Evolutionary conservation across 352 stramenopile genomes (phyloP), one percentile per base, ranked within the genome.

Genomic region (Elongisporangium anandrum): DNA sequence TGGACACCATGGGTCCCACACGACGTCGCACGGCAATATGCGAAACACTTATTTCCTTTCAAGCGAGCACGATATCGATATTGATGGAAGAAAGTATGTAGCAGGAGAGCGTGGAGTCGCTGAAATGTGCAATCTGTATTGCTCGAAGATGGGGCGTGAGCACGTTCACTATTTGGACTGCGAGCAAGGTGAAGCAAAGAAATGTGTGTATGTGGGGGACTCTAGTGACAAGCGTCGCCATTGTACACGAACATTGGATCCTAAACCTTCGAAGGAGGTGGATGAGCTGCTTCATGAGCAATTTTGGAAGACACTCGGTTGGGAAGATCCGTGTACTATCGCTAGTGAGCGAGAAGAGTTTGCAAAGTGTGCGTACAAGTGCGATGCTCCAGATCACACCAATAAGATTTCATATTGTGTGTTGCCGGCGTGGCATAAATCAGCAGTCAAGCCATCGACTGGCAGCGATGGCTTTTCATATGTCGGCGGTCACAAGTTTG

Each of bases 111-210:
- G 60, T 7, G 85, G 85, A 10, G 85, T 72, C 3, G 81, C 85
- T 3, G 82, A 94, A 53, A 92, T 92, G 80, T 94, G 82, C 56
- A 90, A 87, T 26, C 57, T 92, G 19, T 92, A 82, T 60, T 94
- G 79, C 61, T 80, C 81, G 7, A 90, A 91, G 60, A 92, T 88
- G 75, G 85, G 82, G 48, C 82, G 79, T 16, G 70, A 73, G 9
- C 82, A 94, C 41, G 79, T 92, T 6, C 83, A 92, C 57, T 94
- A 89, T 41, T 48, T 94, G 16, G 62, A 80, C 4, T 94, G 85
- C 34, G 72, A 88, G 0, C 72, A 89, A 38, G 45, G 56, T 0
- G 68, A 26, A 13, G 60, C 65, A 17, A 52, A 12, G 0, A 64
- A 54, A 3, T 93, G 81, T 26, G 75, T 90, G 20, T 88, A 88